Percentiles rank a stretch among this genome's conserved stretches.
These are phyloP conservation scores for Aspergillus nidulans DNA, from an alignment of 495 filamentous ascomycete species.

Conservation along the genomic window DNA sequence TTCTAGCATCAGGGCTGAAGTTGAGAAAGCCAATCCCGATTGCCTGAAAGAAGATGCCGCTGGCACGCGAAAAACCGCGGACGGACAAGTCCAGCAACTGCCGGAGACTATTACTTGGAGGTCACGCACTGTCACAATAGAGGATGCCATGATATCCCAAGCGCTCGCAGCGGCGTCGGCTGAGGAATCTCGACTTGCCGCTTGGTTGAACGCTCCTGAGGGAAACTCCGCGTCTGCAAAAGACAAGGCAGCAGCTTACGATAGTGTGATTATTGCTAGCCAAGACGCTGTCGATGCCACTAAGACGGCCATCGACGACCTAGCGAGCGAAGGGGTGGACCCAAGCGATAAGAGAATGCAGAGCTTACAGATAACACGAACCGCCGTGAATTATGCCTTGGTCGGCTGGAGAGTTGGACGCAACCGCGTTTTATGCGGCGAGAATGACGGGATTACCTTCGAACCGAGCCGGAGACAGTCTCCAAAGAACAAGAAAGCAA, in stretches of 20 bases:
- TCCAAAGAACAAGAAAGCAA: conserved; percentile 39
- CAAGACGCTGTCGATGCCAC: conserved; percentile 94
- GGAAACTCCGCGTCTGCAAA: conserved; percentile 41
- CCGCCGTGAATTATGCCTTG: conserved; percentile 86
- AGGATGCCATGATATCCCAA: conserved; percentile 86
- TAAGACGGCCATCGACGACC: conserved; percentile 87
- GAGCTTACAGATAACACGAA: conserved; percentile 84
- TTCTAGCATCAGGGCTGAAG: conserved; percentile 53
- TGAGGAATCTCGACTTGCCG: conserved; percentile 49
- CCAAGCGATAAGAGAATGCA: conserved; percentile 87
- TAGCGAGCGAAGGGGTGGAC: conserved; percentile 74
- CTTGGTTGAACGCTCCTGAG: conserved; percentile 34
- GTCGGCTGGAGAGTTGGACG: conserved; percentile 93
- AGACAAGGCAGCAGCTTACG: conserved; percentile 76
- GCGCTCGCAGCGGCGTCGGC: conserved; percentile 57
- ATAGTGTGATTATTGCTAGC: conserved; percentile 81
- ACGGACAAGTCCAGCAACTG: conserved; percentile 50
- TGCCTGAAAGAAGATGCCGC: conserved; percentile 60
- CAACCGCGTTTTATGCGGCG: conserved; percentile 81
- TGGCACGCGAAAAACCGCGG: conserved; percentile 50
- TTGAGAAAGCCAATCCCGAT: conserved; percentile 70
- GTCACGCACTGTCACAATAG: conserved; percentile 77
- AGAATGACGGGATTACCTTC: conserved; percentile 65
- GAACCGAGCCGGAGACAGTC: conserved; percentile 50
- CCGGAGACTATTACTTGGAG: conserved; percentile 86